Conservation (phyloP, 805 yeast species). For the Myxozyma geophila region DNA sequence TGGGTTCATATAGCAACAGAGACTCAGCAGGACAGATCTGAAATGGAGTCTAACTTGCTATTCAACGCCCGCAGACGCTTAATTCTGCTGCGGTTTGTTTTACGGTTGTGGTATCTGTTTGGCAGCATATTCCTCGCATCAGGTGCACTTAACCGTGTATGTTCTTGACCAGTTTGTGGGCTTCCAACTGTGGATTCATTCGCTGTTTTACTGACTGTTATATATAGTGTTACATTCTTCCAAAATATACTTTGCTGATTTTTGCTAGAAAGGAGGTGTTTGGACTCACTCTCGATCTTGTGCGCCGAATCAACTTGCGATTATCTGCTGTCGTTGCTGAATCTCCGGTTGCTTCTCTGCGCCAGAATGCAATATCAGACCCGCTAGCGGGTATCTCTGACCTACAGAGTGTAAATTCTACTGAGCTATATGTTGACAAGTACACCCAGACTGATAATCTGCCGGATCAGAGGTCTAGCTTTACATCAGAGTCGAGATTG, state of each 20-base stretch:
- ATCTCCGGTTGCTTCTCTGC: slow-evolving; percentile 6
- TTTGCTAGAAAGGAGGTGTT: slow-evolving; percentile 22
- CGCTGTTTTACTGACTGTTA: background rate
- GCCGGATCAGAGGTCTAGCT: background rate
- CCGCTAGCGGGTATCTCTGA: background rate
- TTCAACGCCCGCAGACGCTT: slow-evolving; percentile 7
- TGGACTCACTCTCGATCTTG: slow-evolving; percentile 8
- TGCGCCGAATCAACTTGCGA: slow-evolving; percentile 13
- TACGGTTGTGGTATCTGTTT: slow-evolving; percentile 24
- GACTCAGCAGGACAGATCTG: background rate
- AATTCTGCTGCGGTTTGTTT: slow-evolving; percentile 10
- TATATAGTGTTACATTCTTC: slow-evolving; percentile 24
- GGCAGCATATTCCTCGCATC: slow-evolving; percentile 20
- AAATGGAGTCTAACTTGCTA: slow-evolving; percentile 3
- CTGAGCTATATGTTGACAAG: slow-evolving; percentile 13
- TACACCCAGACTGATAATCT: slow-evolving; percentile 31
- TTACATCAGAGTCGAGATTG: background rate
- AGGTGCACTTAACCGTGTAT: slow-evolving; percentile 23
- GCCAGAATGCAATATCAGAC: background rate
- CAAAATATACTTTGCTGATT: slow-evolving; percentile 17
- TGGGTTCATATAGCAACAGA: background rate
- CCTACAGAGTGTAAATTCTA: background rate
- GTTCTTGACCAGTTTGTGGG: background rate
- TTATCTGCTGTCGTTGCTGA: slow-evolving; percentile 3
- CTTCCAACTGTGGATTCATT: too few relatives aligned